Evolutionary conservation across 2,329 filamentous ascomycete genomes (phyloP).

Genomic region (Karstenula rhodostoma): DNA sequence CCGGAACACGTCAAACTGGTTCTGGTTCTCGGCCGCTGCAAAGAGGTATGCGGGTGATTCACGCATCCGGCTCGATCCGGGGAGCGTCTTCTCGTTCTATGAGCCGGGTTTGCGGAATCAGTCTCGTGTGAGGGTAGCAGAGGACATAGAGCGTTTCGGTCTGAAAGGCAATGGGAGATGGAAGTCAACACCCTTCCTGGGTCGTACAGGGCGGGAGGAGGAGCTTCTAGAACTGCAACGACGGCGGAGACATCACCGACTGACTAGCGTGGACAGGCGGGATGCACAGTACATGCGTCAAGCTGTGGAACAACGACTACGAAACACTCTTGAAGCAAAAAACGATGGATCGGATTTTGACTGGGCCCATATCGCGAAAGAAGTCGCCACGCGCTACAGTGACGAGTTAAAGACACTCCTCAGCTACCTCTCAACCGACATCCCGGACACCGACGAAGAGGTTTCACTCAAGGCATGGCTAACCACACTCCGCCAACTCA

Average conservation of each 20-base stretch:
- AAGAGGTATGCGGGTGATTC: slow-evolving; percentile 57
- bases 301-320: slow-evolving; percentile 26
- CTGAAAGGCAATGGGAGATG: slow-evolving; percentile 54
- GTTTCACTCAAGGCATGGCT: neutral
- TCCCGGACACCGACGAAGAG: slow-evolving; percentile 30
- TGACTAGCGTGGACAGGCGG: slow-evolving; percentile 25
- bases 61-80: slow-evolving; percentile 51
- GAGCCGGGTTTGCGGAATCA: slow-evolving; percentile 47
- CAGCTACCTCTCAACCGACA: slow-evolving; percentile 21
- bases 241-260: slow-evolving; percentile 28
- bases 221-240: neutral
- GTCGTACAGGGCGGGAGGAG: neutral
- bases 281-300: slow-evolving; percentile 32
- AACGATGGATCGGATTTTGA: slow-evolving; percentile 31
- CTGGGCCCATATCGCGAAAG: slow-evolving; percentile 53
- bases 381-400: slow-evolving; percentile 54
- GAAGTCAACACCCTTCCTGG: slow-evolving; percentile 29
- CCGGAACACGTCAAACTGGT: slow-evolving; percentile 18
- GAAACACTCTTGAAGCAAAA: slow-evolving; percentile 13
- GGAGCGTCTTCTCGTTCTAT: slow-evolving; percentile 59
- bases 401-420: slow-evolving; percentile 44
- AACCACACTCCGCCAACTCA: slow-evolving; percentile 29
- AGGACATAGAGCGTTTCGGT: slow-evolving; percentile 52
- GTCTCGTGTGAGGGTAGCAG: slow-evolving; percentile 36
- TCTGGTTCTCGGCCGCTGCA: slow-evolving; percentile 56